Conservation (phyloP, 768 basidiomycete genomes). For the Amylocystis lapponica region DNA sequence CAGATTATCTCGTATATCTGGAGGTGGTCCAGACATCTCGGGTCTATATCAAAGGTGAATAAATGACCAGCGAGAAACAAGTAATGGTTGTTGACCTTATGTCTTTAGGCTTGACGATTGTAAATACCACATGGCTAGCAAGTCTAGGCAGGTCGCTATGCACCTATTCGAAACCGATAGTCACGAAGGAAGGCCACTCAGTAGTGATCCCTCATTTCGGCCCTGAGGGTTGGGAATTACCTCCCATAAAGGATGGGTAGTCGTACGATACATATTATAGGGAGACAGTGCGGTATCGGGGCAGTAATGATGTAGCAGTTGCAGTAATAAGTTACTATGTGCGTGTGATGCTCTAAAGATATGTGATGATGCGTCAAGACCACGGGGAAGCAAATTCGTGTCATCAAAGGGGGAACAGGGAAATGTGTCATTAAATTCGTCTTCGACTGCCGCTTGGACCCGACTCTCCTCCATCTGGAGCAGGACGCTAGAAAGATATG, state of each 20-base stretch:
- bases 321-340: constrained; percentile 3
- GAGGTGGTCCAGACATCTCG: constrained; percentile 75
- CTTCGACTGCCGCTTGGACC: no score
- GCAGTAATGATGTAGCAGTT: background rate
- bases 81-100: background rate
- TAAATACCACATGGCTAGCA: constrained; percentile 87
- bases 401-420: no score
- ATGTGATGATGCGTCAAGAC: background rate
- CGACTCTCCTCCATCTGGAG: no score
- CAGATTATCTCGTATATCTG: constrained; percentile 81
- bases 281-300: background rate
- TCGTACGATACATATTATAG: constrained; percentile 1
- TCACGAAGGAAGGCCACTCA: constrained; percentile 57
- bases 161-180: constrained; percentile 82
- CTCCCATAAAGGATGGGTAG: constrained; percentile 43
- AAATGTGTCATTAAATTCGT: no score
- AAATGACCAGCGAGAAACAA: background rate
- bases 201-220: constrained; percentile 85
- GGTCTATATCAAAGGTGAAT: constrained; percentile 75
- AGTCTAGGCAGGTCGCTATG: constrained; percentile 77
- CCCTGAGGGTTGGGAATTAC: constrained; percentile 82
- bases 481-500: no score
- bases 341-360: background rate
- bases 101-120: constrained; percentile 63
- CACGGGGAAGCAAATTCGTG: no score